A percentile compares a stretch with the other conserved stretches of the same genome.
phyloP scores from a whole-genome alignment of 441 rosid species.

The Sinapis alba region DNA sequence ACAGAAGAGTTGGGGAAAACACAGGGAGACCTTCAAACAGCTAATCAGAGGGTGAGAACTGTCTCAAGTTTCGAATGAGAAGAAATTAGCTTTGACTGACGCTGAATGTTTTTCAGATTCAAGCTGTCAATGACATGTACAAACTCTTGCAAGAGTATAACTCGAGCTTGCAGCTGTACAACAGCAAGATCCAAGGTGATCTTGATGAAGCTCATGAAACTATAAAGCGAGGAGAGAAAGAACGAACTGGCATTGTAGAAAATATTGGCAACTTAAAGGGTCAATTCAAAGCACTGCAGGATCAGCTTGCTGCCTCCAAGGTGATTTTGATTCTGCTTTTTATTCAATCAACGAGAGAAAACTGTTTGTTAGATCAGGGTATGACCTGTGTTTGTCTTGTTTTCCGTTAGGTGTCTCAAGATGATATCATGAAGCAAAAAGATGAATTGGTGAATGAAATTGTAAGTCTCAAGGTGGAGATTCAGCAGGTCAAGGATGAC shows the following conservation, averaged over 20 bases:
- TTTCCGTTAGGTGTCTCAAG: slow-evolving; percentile 51
- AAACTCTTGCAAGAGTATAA: slow-evolving; percentile 67
- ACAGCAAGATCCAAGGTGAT: slow-evolving; percentile 62
- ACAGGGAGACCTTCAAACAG: slow-evolving; percentile 57
- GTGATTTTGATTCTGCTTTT: slow-evolving; percentile 38
- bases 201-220: slow-evolving; percentile 56
- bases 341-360: background rate
- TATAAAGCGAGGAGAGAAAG: slow-evolving; percentile 60
- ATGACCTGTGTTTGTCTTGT: slow-evolving; percentile 44
- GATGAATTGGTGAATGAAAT: slow-evolving; percentile 57
- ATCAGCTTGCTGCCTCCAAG: slow-evolving; percentile 56
- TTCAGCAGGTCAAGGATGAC: slow-evolving; percentile 54
- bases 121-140: slow-evolving; percentile 66
- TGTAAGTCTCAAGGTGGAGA: slow-evolving; percentile 52
- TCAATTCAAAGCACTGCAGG: slow-evolving; percentile 55
- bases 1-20: slow-evolving; percentile 59
- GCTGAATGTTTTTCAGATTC: slow-evolving; percentile 45
- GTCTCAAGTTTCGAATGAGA: background rate
- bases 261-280: slow-evolving; percentile 58
- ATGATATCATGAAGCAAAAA: slow-evolving; percentile 56
- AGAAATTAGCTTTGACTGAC: background rate
- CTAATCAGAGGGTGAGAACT: slow-evolving; percentile 61
- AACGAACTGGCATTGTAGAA: slow-evolving; percentile 57
- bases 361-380: background rate
- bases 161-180: slow-evolving; percentile 64